Evolutionary conservation across 495 filamentous ascomycete species (phyloP).

Genomic region (Sporormia fimetaria): DNA sequence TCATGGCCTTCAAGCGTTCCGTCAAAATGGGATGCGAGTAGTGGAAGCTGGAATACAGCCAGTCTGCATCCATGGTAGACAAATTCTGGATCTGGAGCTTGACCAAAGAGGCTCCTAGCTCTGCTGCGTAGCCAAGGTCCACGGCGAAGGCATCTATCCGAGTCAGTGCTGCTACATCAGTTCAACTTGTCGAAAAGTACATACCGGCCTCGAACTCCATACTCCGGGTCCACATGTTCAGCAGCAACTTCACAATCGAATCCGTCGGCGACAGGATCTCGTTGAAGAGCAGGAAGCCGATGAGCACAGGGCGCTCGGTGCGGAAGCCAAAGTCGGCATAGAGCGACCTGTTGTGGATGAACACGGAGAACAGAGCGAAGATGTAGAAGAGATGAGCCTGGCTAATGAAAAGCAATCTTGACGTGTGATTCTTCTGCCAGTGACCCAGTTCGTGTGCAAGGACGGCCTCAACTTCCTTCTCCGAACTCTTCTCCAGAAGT

Average conservation of each 20-base stretch:
- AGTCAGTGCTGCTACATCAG: neutral
- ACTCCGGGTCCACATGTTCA: constrained; percentile 88
- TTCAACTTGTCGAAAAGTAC: constrained; percentile 10
- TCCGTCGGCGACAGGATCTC: constrained; percentile 88
- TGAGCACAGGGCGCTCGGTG: constrained; percentile 76
- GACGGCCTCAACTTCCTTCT: constrained; percentile 86
- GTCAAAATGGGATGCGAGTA: constrained; percentile 95
- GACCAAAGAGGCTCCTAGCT: constrained; percentile 77
- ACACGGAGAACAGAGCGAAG: constrained; percentile 90
- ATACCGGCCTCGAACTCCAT: constrained; percentile 93
- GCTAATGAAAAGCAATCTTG: constrained; percentile 71
- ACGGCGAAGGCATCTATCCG: constrained; percentile 64
- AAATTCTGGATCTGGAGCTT: constrained; percentile 98
- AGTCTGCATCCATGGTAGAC: constrained; percentile 96
- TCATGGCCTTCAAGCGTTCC: constrained; percentile 79
- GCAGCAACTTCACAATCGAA: constrained; percentile 77
- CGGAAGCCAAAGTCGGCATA: constrained; percentile 86
- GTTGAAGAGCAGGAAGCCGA: constrained; percentile 93
- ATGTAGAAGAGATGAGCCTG: constrained; percentile 88
- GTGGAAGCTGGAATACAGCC: constrained; percentile 94
- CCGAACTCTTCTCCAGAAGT: constrained; percentile 83
- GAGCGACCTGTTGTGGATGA: constrained; percentile 87
- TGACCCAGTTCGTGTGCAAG: constrained; percentile 93
- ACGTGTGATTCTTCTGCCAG: constrained; percentile 92
- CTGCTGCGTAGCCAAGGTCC: constrained; percentile 69